Base-by-base conservation (phyloP, 2,329 filamentous ascomycete genomes). In the Lachnellula cervina region DNA sequence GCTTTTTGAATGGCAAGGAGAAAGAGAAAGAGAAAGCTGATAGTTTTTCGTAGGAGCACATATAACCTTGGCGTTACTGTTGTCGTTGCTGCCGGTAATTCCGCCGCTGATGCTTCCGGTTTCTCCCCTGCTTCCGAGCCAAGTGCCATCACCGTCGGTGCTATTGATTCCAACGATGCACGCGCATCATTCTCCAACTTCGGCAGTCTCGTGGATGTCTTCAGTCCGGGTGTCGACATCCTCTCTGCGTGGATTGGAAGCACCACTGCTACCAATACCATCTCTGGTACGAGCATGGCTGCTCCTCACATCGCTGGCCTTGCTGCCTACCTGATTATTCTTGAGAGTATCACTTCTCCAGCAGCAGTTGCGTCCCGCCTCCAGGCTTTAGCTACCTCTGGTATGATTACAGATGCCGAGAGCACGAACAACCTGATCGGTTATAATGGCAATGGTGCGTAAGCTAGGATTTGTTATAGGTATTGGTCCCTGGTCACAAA, bases 281-380 rank as follows among this genome's bases (percentile, higher is more conserved):
- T 83, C 64, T 79, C 75, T 17, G 83, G 83, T 25, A 87, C 84
- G 2, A 82, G 77, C 45, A 86, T 85, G 82, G 84, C 86, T 25
- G 79, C 79, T 13, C 86, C 86, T 1, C 85, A 88, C 68, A 77
- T 89, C 52, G 79, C 82, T 48, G 87, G 87, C 48, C 74, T 89
- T 3, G 83, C 82, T 14, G 84, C 84, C 28, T 89, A 89, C 71
- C 72, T 89, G 34, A 83, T 89, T 74, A 67, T 63, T 5, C 61
- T 75, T 1, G 74, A 77, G 61, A 70, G 70, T 1, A 68, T 73
- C 56, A 66, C 53, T 42, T 71, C 68, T 5, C 75, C 76, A 6
- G 68, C 71, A 51, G 72, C 69, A 35, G 72, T 79, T 5, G 66
- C 66, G 32, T 40, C 64, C 19, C 69, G 72, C 51, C 69, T 78